Evolutionary conservation across 2,329 filamentous ascomycete species (phyloP).

Genomic region (Trichoderma lentiforme): DNA sequence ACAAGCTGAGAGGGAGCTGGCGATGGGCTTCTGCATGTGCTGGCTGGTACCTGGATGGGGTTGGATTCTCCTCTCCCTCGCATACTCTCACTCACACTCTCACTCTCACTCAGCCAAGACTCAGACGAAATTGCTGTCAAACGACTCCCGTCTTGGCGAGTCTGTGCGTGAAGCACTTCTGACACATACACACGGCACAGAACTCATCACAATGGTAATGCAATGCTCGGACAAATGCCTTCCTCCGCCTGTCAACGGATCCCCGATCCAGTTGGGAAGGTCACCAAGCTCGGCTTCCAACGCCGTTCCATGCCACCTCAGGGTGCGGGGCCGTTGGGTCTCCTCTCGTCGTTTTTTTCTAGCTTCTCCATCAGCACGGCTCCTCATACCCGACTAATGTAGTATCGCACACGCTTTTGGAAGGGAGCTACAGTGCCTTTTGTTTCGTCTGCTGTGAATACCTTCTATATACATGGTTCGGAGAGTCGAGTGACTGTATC

Average conservation of each 20-base stretch:
- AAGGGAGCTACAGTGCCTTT: background rate
- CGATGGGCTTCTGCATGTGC: background rate
- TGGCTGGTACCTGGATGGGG: background rate
- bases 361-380: background rate
- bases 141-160: background rate
- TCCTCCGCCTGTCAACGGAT: background rate
- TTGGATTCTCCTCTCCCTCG: background rate
- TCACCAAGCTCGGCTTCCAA: background rate
- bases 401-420: background rate
- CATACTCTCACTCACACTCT: background rate
- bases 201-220: background rate
- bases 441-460: background rate
- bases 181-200: background rate
- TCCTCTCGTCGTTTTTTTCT: background rate
- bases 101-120: background rate
- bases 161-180: background rate
- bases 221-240: background rate
- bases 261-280: slow-evolving; percentile 5
- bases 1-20: background rate
- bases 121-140: background rate
- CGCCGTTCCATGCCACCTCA: background rate
- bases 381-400: background rate
- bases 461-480: background rate
- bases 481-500: background rate
- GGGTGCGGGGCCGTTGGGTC: background rate